Conservation (phyloP, 352 stramenopile genomes). For the Phytophthora tubulina region DNA sequence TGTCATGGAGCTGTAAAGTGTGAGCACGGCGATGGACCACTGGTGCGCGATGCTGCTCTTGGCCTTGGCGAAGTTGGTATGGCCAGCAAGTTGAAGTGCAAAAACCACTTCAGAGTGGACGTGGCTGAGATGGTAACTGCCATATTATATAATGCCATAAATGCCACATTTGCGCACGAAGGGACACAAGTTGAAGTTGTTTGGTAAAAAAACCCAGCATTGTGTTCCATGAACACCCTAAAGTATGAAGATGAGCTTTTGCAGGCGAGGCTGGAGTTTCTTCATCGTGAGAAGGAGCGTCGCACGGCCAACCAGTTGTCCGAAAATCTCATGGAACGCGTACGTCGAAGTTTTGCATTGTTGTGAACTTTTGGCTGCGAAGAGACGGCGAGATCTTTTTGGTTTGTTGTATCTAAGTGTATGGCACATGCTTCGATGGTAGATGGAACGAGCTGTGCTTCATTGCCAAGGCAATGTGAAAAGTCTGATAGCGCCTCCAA, state of each 20-base stretch:
- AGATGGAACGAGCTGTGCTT: slow-evolving; percentile 39
- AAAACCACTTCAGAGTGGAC: slow-evolving; percentile 18
- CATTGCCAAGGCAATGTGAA: slow-evolving; percentile 38
- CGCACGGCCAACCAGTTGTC: slow-evolving; percentile 14
- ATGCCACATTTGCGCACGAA: too few relatives aligned
- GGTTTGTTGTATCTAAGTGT: not conserved
- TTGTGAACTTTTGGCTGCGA: not conserved
- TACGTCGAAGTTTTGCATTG: slow-evolving; percentile 17
- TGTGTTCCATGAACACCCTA: slow-evolving; percentile 19
- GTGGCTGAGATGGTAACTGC: slow-evolving; percentile 66
- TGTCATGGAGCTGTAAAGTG: slow-evolving; percentile 77
- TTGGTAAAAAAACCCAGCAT: too few relatives aligned
- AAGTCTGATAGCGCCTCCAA: slow-evolving; percentile 32
- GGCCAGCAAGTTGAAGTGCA: slow-evolving; percentile 18
- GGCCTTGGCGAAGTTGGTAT: slow-evolving; percentile 66
- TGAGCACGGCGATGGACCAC: slow-evolving; percentile 59
- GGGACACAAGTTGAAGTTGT: too few relatives aligned
- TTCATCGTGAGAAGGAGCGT: slow-evolving; percentile 25
- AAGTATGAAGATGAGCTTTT: slow-evolving; percentile 23
- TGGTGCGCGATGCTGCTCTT: slow-evolving; percentile 58
- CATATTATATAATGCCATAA: too few relatives aligned
- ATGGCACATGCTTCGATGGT: not conserved
- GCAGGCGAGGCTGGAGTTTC: slow-evolving; percentile 16
- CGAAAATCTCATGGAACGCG: slow-evolving; percentile 38
- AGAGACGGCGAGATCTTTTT: slow-evolving; percentile 29